Evolutionary conservation across 768 basidiomycete species (phyloP), one percentile per base, ranked within the genome.

Genomic region (Calocera cornea): DNA sequence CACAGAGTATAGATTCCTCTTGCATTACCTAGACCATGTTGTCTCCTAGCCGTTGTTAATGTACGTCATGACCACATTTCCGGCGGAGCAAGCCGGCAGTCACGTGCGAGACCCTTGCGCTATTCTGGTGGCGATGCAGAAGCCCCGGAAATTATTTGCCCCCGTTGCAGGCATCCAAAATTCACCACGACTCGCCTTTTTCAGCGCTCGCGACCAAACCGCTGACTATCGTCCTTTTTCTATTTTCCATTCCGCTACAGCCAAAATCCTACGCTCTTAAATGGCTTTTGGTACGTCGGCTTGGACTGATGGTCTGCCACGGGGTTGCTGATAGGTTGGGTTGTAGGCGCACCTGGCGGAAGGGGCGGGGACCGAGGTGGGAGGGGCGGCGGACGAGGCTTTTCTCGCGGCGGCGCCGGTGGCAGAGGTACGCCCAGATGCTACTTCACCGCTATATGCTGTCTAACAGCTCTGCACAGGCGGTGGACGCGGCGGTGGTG

Each of bases 321-420:
- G n/a, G n/a, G 66, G 36, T 64, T 64, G 34, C 54, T 60, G 27
- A 60, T 19, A 11, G 19, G 27, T 49, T 29, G 71, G 66, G 19
- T 34, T 44, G 12, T 63, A 83, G 85, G 84, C 72, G 79, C 73
- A 79, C 82, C 88, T 76, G 91, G 91, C 69, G 86, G 87, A 73
- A 86, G 90, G 69, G 90, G 90, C 36, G 87, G 86, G 71, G 87
- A 86, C 77, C 81, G 82, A 22, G 70, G 69, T 44, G 36, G 65
- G 27, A 31, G 41, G 10, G 27, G 64, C 2, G 64, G 68, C 19
- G 41, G 47, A 40, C 65, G 68, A 41, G 65, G 64, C 70, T 76
- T 83, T 66, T 78, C 80, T 69, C 75, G 80, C 44, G 78, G 78
- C 41, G 40, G 80, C 44, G 78, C 77, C 41, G 40, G 60, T 60